A percentile compares a stretch with the other conserved stretches of the same genome.
phyloP scores from a whole-genome alignment of 306 rosid species.

The Quercus mongolica region DNA sequence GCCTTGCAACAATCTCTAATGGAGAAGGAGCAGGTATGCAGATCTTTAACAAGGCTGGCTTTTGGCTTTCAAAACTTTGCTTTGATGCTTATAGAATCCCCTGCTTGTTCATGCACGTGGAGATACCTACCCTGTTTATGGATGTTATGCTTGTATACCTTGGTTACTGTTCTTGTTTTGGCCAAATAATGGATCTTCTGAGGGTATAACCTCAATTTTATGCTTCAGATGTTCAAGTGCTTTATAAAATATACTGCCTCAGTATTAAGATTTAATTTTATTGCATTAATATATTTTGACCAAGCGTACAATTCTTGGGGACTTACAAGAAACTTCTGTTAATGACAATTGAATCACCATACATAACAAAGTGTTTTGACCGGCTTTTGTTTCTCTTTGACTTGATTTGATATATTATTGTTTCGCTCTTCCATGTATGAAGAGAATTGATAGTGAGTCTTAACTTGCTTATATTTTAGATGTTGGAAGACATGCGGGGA shows the following conservation, averaged over 20 bases:
- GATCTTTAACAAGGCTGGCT: not conserved
- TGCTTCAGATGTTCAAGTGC: not conserved
- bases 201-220: not conserved
- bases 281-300: not conserved
- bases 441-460: not conserved
- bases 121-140: conserved; percentile 3
- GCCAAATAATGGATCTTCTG: conserved; percentile 7
- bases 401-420: not conserved
- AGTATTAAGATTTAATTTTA: not conserved
- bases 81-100: not conserved
- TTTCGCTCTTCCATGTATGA: not conserved
- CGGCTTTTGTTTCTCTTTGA: not conserved
- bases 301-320: not conserved
- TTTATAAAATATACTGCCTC: not conserved
- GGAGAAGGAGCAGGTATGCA: conserved; percentile 90
- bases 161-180: not conserved
- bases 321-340: not conserved
- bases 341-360: not conserved
- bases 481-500: conserved; percentile 80
- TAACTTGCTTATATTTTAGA: conserved; percentile 37
- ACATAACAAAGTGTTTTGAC: not conserved
- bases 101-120: conserved; percentile 5
- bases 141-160: conserved; percentile 19
- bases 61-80: conserved; percentile 1
- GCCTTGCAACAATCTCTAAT: conserved; percentile 68